Conservation (phyloP, 495 filamentous ascomycete genomes). For the Penicillium antarcticum region DNA sequence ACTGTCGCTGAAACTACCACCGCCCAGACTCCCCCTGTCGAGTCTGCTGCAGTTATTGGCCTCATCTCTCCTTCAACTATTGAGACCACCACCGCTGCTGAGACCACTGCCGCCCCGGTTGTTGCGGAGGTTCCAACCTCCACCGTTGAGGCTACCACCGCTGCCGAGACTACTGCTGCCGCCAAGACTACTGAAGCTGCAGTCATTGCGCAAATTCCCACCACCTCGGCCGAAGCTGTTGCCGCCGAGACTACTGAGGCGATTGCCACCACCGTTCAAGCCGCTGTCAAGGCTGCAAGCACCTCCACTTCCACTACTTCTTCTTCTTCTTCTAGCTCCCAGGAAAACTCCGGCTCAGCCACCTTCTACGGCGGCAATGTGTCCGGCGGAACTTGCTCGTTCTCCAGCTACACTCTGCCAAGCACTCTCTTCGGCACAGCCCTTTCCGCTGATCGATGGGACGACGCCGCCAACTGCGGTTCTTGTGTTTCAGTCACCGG, state of each 20-base stretch:
- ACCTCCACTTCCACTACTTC: conserved; percentile 13
- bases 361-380: conserved; percentile 58
- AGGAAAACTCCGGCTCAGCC: conserved; percentile 31
- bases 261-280: conserved; percentile 5
- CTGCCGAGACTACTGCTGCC: conserved; percentile 9
- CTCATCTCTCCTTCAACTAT: conserved; percentile 6
- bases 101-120: conserved; percentile 4
- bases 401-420: conserved; percentile 56
- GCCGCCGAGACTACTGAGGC: conserved; percentile 6
- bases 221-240: background rate
- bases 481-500: conserved; percentile 54
- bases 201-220: background rate
- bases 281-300: conserved; percentile 1
- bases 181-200: conserved; percentile 6
- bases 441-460: conserved; percentile 49
- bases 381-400: conserved; percentile 55
- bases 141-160: conserved; percentile 8
- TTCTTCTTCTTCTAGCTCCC: conserved; percentile 8
- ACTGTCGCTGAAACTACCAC: conserved; percentile 12
- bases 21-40: conserved; percentile 2
- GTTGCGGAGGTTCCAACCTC: background rate
- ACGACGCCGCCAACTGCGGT: conserved; percentile 52
- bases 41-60: background rate
- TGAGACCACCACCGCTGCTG: conserved; percentile 6
- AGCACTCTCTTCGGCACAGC: conserved; percentile 52